These are phyloP conservation scores for Suillus variegatus DNA, from an alignment of 768 basidiomycete genomes.

Conservation along the genomic window DNA sequence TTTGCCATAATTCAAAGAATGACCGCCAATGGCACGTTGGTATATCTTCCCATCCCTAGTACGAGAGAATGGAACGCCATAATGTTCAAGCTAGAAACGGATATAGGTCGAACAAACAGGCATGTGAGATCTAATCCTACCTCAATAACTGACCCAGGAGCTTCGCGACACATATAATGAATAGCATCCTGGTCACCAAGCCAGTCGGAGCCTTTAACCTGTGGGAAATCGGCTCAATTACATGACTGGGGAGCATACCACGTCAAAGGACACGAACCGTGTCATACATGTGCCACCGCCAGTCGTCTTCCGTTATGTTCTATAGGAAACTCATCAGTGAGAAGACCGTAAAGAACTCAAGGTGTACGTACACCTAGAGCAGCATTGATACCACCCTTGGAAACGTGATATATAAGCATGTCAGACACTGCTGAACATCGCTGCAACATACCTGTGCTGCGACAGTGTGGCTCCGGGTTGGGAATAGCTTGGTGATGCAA, in stretches of 20 bases:
- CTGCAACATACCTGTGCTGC: slow-evolving; percentile 78
- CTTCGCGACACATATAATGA: slow-evolving; percentile 99
- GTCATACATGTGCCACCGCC: slow-evolving; percentile 99
- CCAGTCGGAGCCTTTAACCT: slow-evolving; percentile 99
- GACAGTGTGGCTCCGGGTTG: slow-evolving; percentile 97
- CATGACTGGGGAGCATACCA: slow-evolving; percentile 5
- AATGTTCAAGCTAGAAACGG: slow-evolving; percentile 84
- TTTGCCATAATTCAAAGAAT: slow-evolving; percentile 95
- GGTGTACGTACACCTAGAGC: slow-evolving; percentile 76
- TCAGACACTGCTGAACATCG: background rate
- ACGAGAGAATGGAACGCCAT: slow-evolving; percentile 96
- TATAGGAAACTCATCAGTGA: slow-evolving; percentile 30
- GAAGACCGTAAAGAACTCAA: background rate
- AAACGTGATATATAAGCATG: background rate
- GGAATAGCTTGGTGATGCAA: slow-evolving; percentile 98
- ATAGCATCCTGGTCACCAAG: slow-evolving; percentile 99
- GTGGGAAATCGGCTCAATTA: slow-evolving; percentile 16
- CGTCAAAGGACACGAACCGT: slow-evolving; percentile 55
- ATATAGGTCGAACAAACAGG: background rate
- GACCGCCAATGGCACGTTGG: slow-evolving; percentile 98
- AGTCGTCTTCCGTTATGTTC: slow-evolving; percentile 99
- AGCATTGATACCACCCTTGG: slow-evolving; percentile 95
- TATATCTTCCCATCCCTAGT: slow-evolving; percentile 99
- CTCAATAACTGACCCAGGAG: slow-evolving; percentile 91
- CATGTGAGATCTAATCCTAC: slow-evolving; percentile 38